Conservation (phyloP, 192 early-diverging fungal species). For the Funneliformis mosseae region DNA sequence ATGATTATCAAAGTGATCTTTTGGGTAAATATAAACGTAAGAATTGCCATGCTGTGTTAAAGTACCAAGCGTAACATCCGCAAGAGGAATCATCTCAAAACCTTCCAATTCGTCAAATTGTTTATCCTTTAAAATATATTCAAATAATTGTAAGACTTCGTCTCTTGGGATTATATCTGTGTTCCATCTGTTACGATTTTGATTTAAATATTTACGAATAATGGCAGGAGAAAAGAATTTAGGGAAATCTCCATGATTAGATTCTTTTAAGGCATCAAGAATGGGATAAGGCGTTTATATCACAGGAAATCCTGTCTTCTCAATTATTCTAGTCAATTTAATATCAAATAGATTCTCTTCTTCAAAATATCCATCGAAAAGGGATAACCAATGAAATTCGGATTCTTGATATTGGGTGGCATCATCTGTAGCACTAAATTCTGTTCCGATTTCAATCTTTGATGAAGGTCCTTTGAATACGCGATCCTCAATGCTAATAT, state of each 20-base stretch:
- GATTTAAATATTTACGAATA: background rate
- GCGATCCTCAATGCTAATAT: background rate
- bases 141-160: background rate
- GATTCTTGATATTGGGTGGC: background rate
- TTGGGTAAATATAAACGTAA: slow-evolving; percentile 9
- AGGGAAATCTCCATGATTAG: background rate
- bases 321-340: background rate
- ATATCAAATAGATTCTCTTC: background rate
- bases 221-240: background rate
- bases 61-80: background rate
- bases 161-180: background rate
- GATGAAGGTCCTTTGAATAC: slow-evolving; percentile 1
- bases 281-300: background rate
- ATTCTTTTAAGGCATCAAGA: background rate
- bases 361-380: background rate
- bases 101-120: slow-evolving; percentile 2
- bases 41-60: background rate
- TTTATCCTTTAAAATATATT: background rate
- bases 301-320: background rate
- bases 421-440: too few species aligned
- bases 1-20: background rate
- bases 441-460: background rate
- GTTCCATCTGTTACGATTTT: background rate
- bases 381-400: background rate
- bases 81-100: background rate